Evolutionary conservation across 345 rosid genomes (phyloP).

Genomic region (Draba incana): DNA sequence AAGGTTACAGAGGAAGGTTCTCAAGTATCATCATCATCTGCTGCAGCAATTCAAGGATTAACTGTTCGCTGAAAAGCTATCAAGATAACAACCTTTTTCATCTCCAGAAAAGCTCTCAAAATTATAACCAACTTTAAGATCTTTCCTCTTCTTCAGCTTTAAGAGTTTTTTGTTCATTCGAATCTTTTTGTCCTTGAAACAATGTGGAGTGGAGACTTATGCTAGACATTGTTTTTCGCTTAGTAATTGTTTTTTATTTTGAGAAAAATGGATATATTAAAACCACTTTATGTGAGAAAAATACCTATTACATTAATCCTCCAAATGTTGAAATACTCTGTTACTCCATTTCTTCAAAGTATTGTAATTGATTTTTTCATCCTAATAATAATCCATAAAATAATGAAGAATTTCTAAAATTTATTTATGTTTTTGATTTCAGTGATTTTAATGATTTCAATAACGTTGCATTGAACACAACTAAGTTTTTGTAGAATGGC

Average conservation of each 20-base stretch:
- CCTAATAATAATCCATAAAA: too few relatives aligned
- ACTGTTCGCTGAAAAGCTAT: conserved; percentile 47
- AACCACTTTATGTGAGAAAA: too few relatives aligned
- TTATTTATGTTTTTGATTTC: too few relatives aligned
- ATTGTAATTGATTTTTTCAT: too few relatives aligned
- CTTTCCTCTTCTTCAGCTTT: conserved; percentile 22
- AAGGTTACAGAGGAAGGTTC: conserved; percentile 81
- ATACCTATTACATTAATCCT: too few relatives aligned
- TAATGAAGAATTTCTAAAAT: too few relatives aligned
- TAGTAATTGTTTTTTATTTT: conserved; percentile 3
- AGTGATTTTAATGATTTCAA: too few relatives aligned
- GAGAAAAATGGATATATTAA: not conserved
- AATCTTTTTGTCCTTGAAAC: conserved; percentile 29
- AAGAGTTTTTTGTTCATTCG: conserved; percentile 26
- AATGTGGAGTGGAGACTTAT: conserved; percentile 31
- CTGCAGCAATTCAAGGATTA: conserved; percentile 51
- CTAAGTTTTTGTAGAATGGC: too few relatives aligned
- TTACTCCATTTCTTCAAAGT: too few relatives aligned
- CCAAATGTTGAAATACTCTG: too few relatives aligned
- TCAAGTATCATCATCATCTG: conserved; percentile 59
- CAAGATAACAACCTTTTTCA: not conserved
- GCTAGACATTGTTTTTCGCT: conserved; percentile 19
- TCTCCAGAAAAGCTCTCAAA: conserved; percentile 25
- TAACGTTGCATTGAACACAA: too few relatives aligned
- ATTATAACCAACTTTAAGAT: conserved; percentile 10